Evolutionary conservation across 148 eudicot species (phyloP).

Genomic region (Arctostaphylos glauca): DNA sequence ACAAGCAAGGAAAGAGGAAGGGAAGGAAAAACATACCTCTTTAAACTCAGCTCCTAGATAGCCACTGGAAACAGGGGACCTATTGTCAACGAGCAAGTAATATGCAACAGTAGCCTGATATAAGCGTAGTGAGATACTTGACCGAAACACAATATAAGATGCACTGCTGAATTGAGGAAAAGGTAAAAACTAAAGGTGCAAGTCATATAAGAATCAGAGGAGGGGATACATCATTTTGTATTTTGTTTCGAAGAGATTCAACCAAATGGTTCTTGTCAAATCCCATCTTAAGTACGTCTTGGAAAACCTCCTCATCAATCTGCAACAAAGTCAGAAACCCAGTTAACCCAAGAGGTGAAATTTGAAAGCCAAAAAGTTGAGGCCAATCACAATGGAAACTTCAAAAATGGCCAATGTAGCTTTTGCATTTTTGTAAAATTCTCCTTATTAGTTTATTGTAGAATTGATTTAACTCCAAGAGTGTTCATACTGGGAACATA

Average conservation of each 20-base stretch:
- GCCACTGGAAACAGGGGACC: conserved; percentile 43
- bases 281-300: conserved; percentile 72
- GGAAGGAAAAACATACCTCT: conserved; percentile 32
- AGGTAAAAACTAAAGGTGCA: background rate
- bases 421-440: background rate
- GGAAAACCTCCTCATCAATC: conserved; percentile 83
- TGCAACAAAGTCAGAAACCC: conserved; percentile 25
- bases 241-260: conserved; percentile 69
- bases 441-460: background rate
- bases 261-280: conserved; percentile 62
- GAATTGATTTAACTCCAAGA: background rate
- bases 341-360: background rate
- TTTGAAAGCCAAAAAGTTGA: conserved; percentile 5
- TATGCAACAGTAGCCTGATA: conserved; percentile 63
- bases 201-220: background rate
- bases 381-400: background rate
- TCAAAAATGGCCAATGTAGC: background rate
- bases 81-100: conserved; percentile 44
- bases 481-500: background rate
- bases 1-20: background rate
- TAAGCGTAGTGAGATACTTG: conserved; percentile 10
- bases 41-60: conserved; percentile 53
- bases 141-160: background rate
- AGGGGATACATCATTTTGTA: conserved; percentile 76
- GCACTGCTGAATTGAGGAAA: background rate